Evolutionary conservation across 192 early-diverging fungal species (phyloP).

Genomic region (Funneliformis geosporum): DNA sequence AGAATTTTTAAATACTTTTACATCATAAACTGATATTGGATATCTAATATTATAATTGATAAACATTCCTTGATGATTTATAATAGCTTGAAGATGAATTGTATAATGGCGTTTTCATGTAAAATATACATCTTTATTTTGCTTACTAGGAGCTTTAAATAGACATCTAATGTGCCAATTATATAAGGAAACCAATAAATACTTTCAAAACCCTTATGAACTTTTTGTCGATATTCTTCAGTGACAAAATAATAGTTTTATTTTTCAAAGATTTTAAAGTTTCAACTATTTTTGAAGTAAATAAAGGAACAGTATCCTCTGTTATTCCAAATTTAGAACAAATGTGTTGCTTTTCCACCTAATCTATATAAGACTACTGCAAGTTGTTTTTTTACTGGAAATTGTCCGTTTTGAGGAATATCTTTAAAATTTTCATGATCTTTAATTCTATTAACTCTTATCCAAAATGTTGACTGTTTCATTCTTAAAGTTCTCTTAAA

Average conservation of each 20-base stretch:
- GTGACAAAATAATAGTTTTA: not conserved
- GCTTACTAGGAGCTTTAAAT: not conserved
- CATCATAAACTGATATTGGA: conserved; percentile 1
- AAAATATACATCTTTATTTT: conserved; percentile 1
- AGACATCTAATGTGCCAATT: not conserved
- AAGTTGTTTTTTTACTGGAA: too few species aligned
- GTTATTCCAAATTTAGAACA: too few species aligned
- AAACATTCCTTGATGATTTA: not conserved
- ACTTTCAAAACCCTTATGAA: not conserved
- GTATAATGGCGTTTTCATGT: not conserved
- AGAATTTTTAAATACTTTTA: not conserved
- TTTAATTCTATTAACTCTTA: not conserved
- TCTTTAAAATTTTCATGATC: not conserved
- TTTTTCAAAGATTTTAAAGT: not conserved
- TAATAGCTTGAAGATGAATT: not conserved
- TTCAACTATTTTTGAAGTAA: not conserved
- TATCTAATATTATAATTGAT: not conserved
- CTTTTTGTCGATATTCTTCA: not conserved
- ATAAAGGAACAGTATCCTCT: not conserved
- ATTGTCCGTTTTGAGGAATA: not conserved
- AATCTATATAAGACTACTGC: too few species aligned
- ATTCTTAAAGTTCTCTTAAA: not conserved
- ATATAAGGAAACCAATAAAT: not conserved
- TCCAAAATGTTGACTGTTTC: not conserved
- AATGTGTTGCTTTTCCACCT: too few species aligned